Conservation (phyloP, 768 basidiomycete genomes). For the Pleurotus cornucopiae region DNA sequence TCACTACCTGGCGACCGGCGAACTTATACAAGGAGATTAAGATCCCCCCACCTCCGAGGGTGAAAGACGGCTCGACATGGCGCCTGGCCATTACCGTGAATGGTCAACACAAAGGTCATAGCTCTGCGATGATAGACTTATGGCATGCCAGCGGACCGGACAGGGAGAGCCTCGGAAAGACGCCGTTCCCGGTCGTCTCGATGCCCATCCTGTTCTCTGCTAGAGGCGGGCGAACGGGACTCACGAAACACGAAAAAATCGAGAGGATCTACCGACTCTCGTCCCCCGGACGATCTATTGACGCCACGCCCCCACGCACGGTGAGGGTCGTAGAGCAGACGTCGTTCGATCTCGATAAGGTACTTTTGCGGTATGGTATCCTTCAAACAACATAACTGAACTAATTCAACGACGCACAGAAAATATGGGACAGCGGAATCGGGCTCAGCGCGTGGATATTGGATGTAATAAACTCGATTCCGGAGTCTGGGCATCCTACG, state of each 20-base stretch:
- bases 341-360: slow-evolving; percentile 92
- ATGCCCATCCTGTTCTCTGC: slow-evolving; percentile 52
- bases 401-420: slow-evolving; percentile 42
- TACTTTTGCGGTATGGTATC: slow-evolving; percentile 17
- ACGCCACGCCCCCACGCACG: slow-evolving; percentile 8
- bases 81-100: slow-evolving; percentile 53
- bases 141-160: not conserved
- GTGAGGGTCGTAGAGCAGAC: slow-evolving; percentile 73
- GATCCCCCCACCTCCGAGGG: slow-evolving; percentile 57
- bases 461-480: slow-evolving; percentile 19
- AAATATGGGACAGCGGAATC: slow-evolving; percentile 95
- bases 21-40: slow-evolving; percentile 75
- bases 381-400: no score
- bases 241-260: slow-evolving; percentile 63
- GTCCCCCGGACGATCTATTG: slow-evolving; percentile 15
- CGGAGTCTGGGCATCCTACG: not conserved
- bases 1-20: slow-evolving; percentile 68
- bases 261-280: slow-evolving; percentile 48
- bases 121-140: no score
- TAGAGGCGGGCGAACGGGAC: slow-evolving; percentile 19
- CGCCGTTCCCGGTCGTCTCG: slow-evolving; percentile 61
- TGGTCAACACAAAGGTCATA: slow-evolving; percentile 13
- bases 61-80: slow-evolving; percentile 56
- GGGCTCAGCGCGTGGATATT: slow-evolving; percentile 80
- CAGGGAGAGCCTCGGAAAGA: slow-evolving; percentile 28